Evolutionary conservation across 2,329 filamentous ascomycete species (phyloP), one percentile per base, ranked within the genome.

Genomic region (Exophiala viscosa): DNA sequence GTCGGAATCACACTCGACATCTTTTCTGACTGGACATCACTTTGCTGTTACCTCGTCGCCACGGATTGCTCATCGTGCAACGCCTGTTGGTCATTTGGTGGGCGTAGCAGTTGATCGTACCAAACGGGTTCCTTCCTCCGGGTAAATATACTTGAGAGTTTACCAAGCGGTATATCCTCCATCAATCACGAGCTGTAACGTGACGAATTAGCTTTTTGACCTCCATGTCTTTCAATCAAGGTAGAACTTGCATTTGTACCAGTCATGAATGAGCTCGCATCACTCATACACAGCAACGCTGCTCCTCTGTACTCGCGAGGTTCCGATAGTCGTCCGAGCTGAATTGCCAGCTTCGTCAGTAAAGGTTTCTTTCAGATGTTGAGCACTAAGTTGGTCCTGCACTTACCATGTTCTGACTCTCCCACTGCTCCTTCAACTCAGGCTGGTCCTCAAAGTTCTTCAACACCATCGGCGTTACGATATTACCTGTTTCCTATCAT

Each of bases 391-490:
- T 10, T 10, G 34, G 48, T 20, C 39, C 2, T 8, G 14, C 20
- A 44, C 32, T 46, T 20, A 83, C 69, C 64, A 84, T 75, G 54
- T 75, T 76, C 62, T 75, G 72, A 0, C 65, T 63, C 53, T 74
- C 71, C 73, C 73, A 76, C 5, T 66, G 65, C 9, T 66, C 66
- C 20, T 65, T 62, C 4, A 70, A 62, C 64, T 90, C 87, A 0
- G 90, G 90, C 60, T 82, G 87, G 58, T 86, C 78, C 59, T 84
- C 78, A 64, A 96, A 93, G 31, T 95, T 79, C 52, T 82, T 80
- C 66, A 88, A 82, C 1, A 92, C 88, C 90, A 96, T 95, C 17
- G 86, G 82, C 1, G 78, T 81, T 18, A 80, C 69, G 40, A 81
- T 79, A 54, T 81, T 58, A 2, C 55, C 55, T 54, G 33, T 28